phyloP scores from a whole-genome alignment of 495 filamentous ascomycete species.

The Annulohypoxylon bovei region DNA sequence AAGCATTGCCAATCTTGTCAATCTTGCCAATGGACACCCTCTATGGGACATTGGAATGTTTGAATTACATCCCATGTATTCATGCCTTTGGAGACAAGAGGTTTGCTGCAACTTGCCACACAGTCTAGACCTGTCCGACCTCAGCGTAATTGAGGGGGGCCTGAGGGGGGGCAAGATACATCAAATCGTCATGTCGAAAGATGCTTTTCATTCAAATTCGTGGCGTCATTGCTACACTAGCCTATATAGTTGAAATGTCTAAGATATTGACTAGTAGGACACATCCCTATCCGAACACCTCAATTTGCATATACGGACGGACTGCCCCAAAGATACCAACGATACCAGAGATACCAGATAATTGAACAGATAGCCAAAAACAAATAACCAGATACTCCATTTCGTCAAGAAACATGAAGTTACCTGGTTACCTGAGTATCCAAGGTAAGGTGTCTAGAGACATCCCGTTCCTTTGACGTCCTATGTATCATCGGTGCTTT shows the following conservation, averaged over 20 bases:
- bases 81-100: neutral
- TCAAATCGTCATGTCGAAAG: neutral
- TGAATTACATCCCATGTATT: constrained; percentile 5
- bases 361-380: neutral
- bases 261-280: neutral
- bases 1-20: constrained; percentile 10
- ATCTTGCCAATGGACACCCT: constrained; percentile 10
- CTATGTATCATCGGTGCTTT: constrained; percentile 10
- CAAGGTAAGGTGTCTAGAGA: neutral
- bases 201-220: neutral
- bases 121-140: constrained; percentile 15
- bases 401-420: neutral
- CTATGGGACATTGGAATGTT: neutral
- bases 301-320: neutral
- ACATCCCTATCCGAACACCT: neutral
- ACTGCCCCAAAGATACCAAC: constrained; percentile 6
- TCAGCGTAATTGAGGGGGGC: neutral
- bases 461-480: neutral
- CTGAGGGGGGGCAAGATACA: neutral
- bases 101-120: constrained; percentile 21
- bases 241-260: neutral
- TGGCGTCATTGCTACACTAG: constrained; percentile 7
- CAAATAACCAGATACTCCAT: neutral
- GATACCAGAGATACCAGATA: neutral
- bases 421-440: constrained; percentile 1